A percentile compares a stretch with the other conserved stretches of the same genome.
phyloP scores from a whole-genome alignment of 23 red algal genomes.

The Cyanidium caldarium region DNA sequence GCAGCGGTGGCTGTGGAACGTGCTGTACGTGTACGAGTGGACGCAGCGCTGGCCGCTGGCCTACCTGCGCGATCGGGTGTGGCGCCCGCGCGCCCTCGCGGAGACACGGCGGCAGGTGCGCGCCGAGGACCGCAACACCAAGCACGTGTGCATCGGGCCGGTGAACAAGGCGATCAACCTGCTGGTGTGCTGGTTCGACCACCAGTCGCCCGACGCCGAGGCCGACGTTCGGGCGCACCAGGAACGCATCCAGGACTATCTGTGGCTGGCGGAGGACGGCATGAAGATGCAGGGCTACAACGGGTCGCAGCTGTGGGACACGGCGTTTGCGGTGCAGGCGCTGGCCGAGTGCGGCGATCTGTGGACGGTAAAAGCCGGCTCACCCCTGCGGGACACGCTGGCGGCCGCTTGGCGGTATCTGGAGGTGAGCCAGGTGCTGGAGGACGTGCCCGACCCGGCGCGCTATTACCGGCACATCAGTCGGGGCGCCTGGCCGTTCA shows the following conservation, averaged over 20 bases:
- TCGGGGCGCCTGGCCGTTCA: conserved; percentile 98
- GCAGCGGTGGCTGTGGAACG: conserved; percentile 65
- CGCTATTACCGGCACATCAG: conserved; percentile 78
- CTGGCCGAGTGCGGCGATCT: conserved; percentile 22
- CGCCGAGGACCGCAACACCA: conserved; percentile 59
- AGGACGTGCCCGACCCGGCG: conserved; percentile 52
- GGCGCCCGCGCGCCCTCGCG: conserved; percentile 31
- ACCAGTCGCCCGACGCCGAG: background rate
- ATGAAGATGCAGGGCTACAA: conserved; percentile 99
- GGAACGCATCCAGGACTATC: conserved; percentile 77
- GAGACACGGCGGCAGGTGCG: conserved; percentile 52
- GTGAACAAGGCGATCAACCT: conserved; percentile 99
- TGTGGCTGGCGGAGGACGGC: conserved; percentile 97
- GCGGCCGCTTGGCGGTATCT: conserved; percentile 51
- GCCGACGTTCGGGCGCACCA: conserved; percentile 30
- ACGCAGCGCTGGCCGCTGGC: conserved; percentile 15
- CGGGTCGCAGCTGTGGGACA: conserved; percentile 98
- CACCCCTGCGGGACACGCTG: conserved; percentile 11
- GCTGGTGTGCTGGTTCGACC: conserved; percentile 58
- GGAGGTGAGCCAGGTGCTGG: conserved; percentile 73
- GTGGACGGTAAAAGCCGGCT: too few relatives aligned
- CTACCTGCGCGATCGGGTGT: conserved; percentile 38
- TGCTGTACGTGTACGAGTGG: conserved; percentile 36
- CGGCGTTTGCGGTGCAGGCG: conserved; percentile 85
- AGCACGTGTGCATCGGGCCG: conserved; percentile 81